These are phyloP conservation scores for Colletotrichum costaricense DNA, from an alignment of 2,329 filamentous ascomycete species.

Conservation along the genomic window DNA sequence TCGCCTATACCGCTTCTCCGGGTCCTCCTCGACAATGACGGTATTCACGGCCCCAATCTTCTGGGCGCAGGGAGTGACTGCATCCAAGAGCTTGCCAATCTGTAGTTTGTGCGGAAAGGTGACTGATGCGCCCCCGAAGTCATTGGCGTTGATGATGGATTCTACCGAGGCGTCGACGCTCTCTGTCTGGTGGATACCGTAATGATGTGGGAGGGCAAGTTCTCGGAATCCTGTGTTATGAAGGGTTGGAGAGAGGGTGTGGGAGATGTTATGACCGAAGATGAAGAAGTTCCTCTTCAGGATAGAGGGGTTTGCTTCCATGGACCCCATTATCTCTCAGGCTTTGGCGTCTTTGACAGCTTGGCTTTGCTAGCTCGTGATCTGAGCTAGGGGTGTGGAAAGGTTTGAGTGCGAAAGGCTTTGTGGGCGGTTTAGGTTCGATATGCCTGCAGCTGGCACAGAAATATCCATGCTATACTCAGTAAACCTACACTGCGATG, in stretches of 20 bases:
- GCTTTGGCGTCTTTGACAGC: no score
- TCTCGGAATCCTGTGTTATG: conserved; percentile 15
- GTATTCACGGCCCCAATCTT: conserved; percentile 10
- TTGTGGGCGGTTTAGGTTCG: no score
- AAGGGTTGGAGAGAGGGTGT: conserved; percentile 3
- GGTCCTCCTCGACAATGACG: background rate
- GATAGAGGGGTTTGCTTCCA: background rate
- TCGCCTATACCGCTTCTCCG: background rate
- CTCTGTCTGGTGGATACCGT: conserved; percentile 4
- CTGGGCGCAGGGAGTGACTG: background rate
- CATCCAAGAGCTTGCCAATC: conserved; percentile 2
- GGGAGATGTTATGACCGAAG: conserved; percentile 19
- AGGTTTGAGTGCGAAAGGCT: no score
- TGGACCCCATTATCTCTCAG: background rate
- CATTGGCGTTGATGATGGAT: background rate
- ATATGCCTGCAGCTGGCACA: no score
- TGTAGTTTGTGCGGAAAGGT: conserved; percentile 8
- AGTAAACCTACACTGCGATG: background rate
- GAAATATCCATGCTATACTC: no score
- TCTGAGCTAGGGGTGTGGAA: no score
- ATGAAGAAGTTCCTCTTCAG: conserved; percentile 2
- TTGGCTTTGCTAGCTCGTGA: no score
- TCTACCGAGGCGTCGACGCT: conserved; percentile 16
- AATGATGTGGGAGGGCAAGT: conserved; percentile 11
- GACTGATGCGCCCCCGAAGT: conserved; percentile 12